These are phyloP conservation scores for Aurantiochytrium sp. DNA, from an alignment of 108 stramenopile species.

Conservation along the genomic window DNA sequence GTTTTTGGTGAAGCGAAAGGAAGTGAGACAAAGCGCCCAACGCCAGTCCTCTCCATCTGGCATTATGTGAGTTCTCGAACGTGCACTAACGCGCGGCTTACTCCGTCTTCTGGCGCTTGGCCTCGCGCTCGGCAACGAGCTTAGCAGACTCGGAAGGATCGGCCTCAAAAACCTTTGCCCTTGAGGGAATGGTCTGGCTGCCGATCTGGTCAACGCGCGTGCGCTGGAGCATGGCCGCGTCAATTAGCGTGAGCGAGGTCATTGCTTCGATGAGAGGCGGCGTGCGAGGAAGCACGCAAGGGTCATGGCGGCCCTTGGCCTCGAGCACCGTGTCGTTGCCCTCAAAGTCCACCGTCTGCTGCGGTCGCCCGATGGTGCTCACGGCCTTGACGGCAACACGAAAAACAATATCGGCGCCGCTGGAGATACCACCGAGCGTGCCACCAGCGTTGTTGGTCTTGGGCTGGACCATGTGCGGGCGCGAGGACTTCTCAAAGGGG, in stretches of 20 bases:
- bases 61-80: no score
- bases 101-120: not conserved
- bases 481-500: conserved; percentile 55
- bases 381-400: conserved; percentile 80
- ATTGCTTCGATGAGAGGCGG: conserved; percentile 95
- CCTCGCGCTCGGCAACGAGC: not conserved
- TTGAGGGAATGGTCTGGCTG: not conserved
- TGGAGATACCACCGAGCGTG: conserved; percentile 95
- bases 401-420: conserved; percentile 88
- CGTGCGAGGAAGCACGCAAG: conserved; percentile 92
- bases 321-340: conserved; percentile 83
- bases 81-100: not conserved
- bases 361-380: conserved; percentile 21
- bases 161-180: not conserved
- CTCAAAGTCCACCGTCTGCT: conserved; percentile 85
- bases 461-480: not conserved
- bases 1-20: no score
- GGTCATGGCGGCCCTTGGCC: conserved; percentile 96
- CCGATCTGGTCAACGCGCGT: conserved; percentile 35
- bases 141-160: not conserved
- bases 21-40: no score
- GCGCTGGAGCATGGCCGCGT: conserved; percentile 83
- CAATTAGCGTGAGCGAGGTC: conserved; percentile 86
- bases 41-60: no score
- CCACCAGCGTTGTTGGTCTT: conserved; percentile 93